Evolutionary conservation across 768 basidiomycete genomes (phyloP).

Genomic region (Pisolithus marmoratus): DNA sequence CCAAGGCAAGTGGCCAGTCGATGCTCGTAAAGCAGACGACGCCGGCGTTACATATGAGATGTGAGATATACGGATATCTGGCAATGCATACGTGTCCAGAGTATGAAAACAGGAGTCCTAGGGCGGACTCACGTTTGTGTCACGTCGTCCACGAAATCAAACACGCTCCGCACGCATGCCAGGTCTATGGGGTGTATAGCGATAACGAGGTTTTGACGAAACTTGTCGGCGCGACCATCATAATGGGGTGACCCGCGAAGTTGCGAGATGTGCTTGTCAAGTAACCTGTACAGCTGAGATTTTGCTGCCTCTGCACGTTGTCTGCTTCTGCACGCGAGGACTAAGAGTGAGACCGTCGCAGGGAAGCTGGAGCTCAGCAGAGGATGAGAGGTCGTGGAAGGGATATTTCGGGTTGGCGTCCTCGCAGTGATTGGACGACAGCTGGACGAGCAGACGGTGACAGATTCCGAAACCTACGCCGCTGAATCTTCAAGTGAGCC

Average conservation of each 20-base stretch:
- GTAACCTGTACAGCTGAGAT: conserved; percentile 41
- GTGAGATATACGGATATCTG: conserved; percentile 79
- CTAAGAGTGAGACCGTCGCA: conserved; percentile 61
- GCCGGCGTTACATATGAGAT: conserved; percentile 78
- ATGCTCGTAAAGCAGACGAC: conserved; percentile 52
- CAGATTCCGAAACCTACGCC: conserved; percentile 84
- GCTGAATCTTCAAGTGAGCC: conserved; percentile 32
- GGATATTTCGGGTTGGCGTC: conserved; percentile 44
- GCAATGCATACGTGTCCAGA: neutral
- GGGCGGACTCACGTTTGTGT: conserved; percentile 41
- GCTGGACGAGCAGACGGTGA: conserved; percentile 66
- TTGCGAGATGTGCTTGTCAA: conserved; percentile 49
- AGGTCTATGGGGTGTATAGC: conserved; percentile 64
- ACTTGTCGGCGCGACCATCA: conserved; percentile 49
- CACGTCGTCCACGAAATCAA: conserved; percentile 55
- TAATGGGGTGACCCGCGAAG: conserved; percentile 33
- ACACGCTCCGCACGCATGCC: conserved; percentile 50
- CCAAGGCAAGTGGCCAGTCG: conserved; percentile 40
- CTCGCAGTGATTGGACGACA: conserved; percentile 45
- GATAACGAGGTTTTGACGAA: conserved; percentile 55
- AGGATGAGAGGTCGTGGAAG: conserved; percentile 4
- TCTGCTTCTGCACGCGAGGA: conserved; percentile 74
- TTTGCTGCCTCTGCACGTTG: conserved; percentile 60
- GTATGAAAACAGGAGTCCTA: neutral
- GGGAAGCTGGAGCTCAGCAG: conserved; percentile 14